These are phyloP conservation scores for Tranzscheliella williamsii DNA, from an alignment of 1,284 basidiomycete genomes.

Conservation along the genomic window DNA sequence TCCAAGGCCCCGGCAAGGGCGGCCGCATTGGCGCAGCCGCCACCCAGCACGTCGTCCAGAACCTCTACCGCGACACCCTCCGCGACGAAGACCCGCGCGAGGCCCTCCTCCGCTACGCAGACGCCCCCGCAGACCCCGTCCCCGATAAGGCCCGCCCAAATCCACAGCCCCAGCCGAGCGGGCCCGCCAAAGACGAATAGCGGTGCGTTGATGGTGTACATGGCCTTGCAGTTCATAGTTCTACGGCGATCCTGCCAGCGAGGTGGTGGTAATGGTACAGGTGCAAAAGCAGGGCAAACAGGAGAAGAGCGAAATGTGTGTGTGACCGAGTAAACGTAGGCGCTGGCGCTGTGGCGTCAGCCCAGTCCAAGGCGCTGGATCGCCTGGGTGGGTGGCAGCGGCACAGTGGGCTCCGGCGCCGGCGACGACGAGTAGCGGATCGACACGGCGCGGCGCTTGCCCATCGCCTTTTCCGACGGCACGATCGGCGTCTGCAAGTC, in stretches of 20 bases:
- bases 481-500: constrained; percentile 38
- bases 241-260: no score
- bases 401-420: neutral
- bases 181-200: no score
- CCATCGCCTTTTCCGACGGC: constrained; percentile 49
- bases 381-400: no score
- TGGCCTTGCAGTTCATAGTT: no score
- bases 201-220: no score
- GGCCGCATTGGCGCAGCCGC: constrained; percentile 93
- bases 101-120: constrained; percentile 89
- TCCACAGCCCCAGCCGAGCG: no score
- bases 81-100: constrained; percentile 76
- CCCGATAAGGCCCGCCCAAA: constrained; percentile 75
- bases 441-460: constrained; percentile 43
- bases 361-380: no score
- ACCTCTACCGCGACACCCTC: constrained; percentile 67
- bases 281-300: no score
- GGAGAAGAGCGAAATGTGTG: no score
- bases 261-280: no score
- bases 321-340: no score
- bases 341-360: no score
- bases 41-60: constrained; percentile 91
- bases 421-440: constrained; percentile 20
- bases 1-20: constrained; percentile 85
- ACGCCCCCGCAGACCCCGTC: constrained; percentile 72